These are phyloP conservation scores for Vaccinium vitisidaea DNA, from an alignment of 148 eudicot species.

Conservation along the genomic window DNA sequence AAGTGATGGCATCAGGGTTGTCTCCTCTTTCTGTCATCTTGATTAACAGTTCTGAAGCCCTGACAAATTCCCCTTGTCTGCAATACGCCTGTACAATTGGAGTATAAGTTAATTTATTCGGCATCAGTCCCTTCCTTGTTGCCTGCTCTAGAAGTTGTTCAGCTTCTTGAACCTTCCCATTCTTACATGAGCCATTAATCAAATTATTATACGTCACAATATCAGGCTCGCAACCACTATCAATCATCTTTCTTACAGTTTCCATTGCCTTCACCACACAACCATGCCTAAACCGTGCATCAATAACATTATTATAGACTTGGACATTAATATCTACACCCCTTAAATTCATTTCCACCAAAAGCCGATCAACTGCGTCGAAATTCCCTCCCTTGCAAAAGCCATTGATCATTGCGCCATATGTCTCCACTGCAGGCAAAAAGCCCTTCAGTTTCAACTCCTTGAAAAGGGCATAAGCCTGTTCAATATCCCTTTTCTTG, in stretches of 20 bases:
- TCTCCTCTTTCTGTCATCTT: constrained; percentile 66
- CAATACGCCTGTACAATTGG: constrained; percentile 65
- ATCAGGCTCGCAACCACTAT: constrained; percentile 58
- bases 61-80: constrained; percentile 58
- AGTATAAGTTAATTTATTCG: constrained; percentile 69
- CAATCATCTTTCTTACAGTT: constrained; percentile 47
- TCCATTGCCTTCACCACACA: constrained; percentile 47
- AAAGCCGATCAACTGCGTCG: constrained; percentile 50
- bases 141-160: constrained; percentile 50
- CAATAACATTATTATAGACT: constrained; percentile 65
- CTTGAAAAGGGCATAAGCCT: constrained; percentile 40
- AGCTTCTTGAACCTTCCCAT: constrained; percentile 68
- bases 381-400: constrained; percentile 62
- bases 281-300: constrained; percentile 57
- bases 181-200: constrained; percentile 52
- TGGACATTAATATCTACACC: constrained; percentile 55
- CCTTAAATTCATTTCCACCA: constrained; percentile 67
- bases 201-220: constrained; percentile 69
- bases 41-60: constrained; percentile 58
- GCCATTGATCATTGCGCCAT: constrained; percentile 71
- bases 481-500: constrained; percentile 55
- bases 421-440: constrained; percentile 73
- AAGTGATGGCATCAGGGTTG: constrained; percentile 67
- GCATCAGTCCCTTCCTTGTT: constrained; percentile 41
- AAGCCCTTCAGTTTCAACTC: constrained; percentile 69